These are phyloP conservation scores for Flueggea neowawraea DNA, from an alignment of 441 rosid genomes.

Conservation along the genomic window DNA sequence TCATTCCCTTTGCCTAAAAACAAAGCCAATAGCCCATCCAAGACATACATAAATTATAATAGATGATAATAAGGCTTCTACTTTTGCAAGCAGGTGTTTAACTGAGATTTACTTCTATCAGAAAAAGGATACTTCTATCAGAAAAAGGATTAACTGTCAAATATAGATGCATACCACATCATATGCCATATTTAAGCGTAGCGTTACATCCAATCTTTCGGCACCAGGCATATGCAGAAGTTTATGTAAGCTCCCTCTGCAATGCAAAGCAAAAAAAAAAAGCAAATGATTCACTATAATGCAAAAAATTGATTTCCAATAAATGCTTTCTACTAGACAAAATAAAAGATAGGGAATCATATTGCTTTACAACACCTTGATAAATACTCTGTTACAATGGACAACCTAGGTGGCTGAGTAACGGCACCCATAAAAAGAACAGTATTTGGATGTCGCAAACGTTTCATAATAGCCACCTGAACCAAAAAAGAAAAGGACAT, in stretches of 20 bases:
- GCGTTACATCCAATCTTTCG: slow-evolving; percentile 66
- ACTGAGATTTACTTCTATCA: slow-evolving; percentile 5
- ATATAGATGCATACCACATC: slow-evolving; percentile 66
- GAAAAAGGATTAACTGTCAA: no score
- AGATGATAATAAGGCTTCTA: no score
- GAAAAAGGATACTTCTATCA: slow-evolving; percentile 5
- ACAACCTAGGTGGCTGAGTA: slow-evolving; percentile 86
- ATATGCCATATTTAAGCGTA: slow-evolving; percentile 84
- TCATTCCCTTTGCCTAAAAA: slow-evolving; percentile 93
- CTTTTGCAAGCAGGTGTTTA: slow-evolving; percentile 1
- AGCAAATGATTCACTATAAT: slow-evolving; percentile 13
- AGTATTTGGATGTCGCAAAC: slow-evolving; percentile 94
- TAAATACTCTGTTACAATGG: slow-evolving; percentile 95
- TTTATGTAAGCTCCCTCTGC: slow-evolving; percentile 92
- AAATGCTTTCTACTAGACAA: not conserved
- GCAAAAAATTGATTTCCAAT: not conserved
- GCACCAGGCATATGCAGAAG: slow-evolving; percentile 76
- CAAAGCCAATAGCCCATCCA: slow-evolving; percentile 7
- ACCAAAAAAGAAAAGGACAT: slow-evolving; percentile 6
- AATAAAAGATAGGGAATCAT: slow-evolving; percentile 1
- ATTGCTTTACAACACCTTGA: slow-evolving; percentile 53
- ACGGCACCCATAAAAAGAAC: slow-evolving; percentile 99
- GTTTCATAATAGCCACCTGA: slow-evolving; percentile 95
- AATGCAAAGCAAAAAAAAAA: slow-evolving; percentile 5
- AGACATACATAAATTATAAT: not conserved